phyloP scores from a whole-genome alignment of 2,329 filamentous ascomycete genomes.

The Cercospora canescens region DNA sequence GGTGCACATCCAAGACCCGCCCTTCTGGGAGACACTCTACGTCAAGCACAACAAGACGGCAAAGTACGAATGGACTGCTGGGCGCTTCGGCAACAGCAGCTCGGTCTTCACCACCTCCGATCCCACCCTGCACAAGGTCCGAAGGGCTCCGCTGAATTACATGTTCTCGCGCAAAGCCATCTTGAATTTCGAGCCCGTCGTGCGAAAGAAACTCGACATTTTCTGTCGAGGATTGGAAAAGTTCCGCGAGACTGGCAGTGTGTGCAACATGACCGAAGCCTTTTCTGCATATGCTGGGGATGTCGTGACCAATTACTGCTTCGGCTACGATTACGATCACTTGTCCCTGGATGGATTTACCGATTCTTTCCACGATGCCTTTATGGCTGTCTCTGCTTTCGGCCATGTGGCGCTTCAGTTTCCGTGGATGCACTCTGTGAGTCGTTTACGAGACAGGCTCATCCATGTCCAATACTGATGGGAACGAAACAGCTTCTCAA shows the following conservation, averaged over 20 bases:
- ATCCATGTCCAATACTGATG: background rate
- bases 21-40: slow-evolving; percentile 22
- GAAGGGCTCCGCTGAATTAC: slow-evolving; percentile 20
- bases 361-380: slow-evolving; percentile 22
- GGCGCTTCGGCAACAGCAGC: slow-evolving; percentile 19
- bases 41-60: slow-evolving; percentile 28
- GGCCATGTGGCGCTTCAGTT: slow-evolving; percentile 23
- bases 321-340: slow-evolving; percentile 23
- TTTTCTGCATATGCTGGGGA: slow-evolving; percentile 21
- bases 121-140: slow-evolving; percentile 14
- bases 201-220: slow-evolving; percentile 17
- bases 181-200: slow-evolving; percentile 18
- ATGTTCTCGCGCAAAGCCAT: slow-evolving; percentile 24
- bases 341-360: slow-evolving; percentile 19
- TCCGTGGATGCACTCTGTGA: slow-evolving; percentile 18
- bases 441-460: background rate
- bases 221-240: slow-evolving; percentile 18
- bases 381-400: slow-evolving; percentile 20
- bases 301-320: slow-evolving; percentile 24
- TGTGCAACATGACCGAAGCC: slow-evolving; percentile 21
- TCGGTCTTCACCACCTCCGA: slow-evolving; percentile 22
- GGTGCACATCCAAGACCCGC: slow-evolving; percentile 45
- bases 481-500: slow-evolving; percentile 10
- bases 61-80: slow-evolving; percentile 20
- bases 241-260: slow-evolving; percentile 15